Evolutionary conservation across 1,284 basidiomycete genomes (phyloP), one percentile per base, ranked within the genome.

Genomic region (Naganishia albida): DNA sequence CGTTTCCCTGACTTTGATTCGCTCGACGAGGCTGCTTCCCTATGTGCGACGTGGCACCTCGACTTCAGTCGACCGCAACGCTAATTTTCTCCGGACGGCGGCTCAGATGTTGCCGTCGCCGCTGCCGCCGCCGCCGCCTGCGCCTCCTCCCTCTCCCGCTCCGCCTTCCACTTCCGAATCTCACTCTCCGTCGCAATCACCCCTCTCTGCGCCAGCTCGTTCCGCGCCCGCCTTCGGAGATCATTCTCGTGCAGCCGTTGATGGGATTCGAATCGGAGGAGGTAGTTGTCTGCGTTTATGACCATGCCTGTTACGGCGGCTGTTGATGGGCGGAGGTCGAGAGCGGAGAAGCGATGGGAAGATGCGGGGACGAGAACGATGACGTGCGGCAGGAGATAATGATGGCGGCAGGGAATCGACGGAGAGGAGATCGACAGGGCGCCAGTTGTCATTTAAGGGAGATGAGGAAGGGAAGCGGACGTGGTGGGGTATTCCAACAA

Each of bases 111-210:
- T 16, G 7, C 1, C 26, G 13, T 20, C 54, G 1, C 2, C 30
- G 16, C 60, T 49, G 13, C 49, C 25, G 43, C 25, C 49, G 25
- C 51, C 51, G 51, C 39, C 50, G 64, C 26, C 54, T 54, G 25
- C 40, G 52, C 48, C 66, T 69, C 68, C 63, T 73, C 69, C 43
- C 71, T 77, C 60, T 81, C 80, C 70, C 74, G 76, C 67, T 80
- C 80, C 23, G 81, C 83, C 73, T 85, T 87, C 91, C 91, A 93
- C 74, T 85, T 86, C 44, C 85, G 82, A 52, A 93, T 92, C 72
- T 89, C 90, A 12, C 86, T 85, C 77, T 93, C 91, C 8, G 90
- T 91, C 4, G 87, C 85, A 65, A 93, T 84, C 53, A 89, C 81
- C 20, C 90, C 90, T 68, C 84, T 83, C 43, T 84, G 82, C 15